Evolutionary conservation across 1,284 basidiomycete genomes (phyloP).

Genomic region (Ganoderma lingzhi): DNA sequence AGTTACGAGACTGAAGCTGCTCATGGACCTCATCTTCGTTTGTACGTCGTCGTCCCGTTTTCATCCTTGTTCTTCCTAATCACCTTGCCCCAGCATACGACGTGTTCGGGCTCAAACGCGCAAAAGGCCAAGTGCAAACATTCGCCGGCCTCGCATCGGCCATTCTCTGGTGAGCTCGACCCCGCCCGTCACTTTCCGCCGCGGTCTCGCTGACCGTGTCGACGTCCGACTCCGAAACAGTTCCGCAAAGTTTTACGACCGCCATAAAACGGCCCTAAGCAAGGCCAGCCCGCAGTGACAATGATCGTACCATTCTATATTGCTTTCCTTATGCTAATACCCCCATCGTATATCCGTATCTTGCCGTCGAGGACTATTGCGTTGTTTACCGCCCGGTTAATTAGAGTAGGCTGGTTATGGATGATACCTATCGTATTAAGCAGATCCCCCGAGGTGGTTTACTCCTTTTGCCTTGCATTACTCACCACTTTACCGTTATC

Average conservation of each 20-base stretch:
- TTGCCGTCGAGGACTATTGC: slow-evolving; percentile 22
- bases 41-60: slow-evolving; percentile 58
- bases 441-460: too few relatives aligned
- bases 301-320: slow-evolving; percentile 12
- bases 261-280: slow-evolving; percentile 65
- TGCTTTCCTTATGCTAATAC: slow-evolving; percentile 22
- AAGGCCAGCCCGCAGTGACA: slow-evolving; percentile 49
- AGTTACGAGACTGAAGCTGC: slow-evolving; percentile 70
- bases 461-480: too few relatives aligned
- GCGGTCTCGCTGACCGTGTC: slow-evolving; percentile 15
- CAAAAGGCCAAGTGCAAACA: slow-evolving; percentile 67
- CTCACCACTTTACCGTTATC: too few relatives aligned
- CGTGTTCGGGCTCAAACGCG: slow-evolving; percentile 64
- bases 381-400: slow-evolving; percentile 18
- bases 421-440: slow-evolving; percentile 4
- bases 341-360: slow-evolving; percentile 22
- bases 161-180: slow-evolving; percentile 65
- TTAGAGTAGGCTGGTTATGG: slow-evolving; percentile 23
- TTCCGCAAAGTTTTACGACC: slow-evolving; percentile 74
- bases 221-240: slow-evolving; percentile 44
- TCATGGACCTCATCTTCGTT: slow-evolving; percentile 85
- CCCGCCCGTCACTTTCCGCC: slow-evolving; percentile 13
- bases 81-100: slow-evolving; percentile 54
- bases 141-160: slow-evolving; percentile 73
- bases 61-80: background rate